These are phyloP conservation scores for Ogataea salicorniae DNA, from an alignment of 805 yeast species.

Conservation along the genomic window DNA sequence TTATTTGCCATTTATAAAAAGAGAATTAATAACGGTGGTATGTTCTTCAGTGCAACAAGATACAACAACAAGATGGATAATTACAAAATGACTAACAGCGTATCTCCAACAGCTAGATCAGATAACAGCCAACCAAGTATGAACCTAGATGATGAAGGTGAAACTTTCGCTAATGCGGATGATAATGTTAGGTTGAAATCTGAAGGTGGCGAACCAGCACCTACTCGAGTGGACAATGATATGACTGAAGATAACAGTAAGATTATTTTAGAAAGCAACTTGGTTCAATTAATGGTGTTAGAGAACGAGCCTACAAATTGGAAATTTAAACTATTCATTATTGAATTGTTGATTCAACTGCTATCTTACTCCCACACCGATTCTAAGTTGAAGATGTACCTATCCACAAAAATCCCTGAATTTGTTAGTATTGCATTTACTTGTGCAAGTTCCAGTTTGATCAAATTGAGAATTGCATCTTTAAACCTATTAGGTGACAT, in stretches of 20 bases:
- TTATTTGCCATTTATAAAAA: slow-evolving; percentile 21
- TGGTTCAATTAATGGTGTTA: slow-evolving; percentile 23
- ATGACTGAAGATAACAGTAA: slow-evolving; percentile 1
- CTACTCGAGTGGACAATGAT: background rate
- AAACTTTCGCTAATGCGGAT: slow-evolving; percentile 13
- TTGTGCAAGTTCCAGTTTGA: slow-evolving; percentile 70
- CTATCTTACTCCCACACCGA: slow-evolving; percentile 37
- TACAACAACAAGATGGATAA: background rate
- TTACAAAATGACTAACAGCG: slow-evolving; percentile 2
- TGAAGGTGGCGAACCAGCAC: background rate
- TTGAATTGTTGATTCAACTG: slow-evolving; percentile 41
- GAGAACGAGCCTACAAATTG: slow-evolving; percentile 54
- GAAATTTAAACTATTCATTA: slow-evolving; percentile 47
- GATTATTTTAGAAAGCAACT: slow-evolving; percentile 3
- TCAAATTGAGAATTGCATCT: slow-evolving; percentile 58
- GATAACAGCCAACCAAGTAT: slow-evolving; percentile 11
- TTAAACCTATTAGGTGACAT: slow-evolving; percentile 60
- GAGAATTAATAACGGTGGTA: slow-evolving; percentile 28
- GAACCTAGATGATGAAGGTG: slow-evolving; percentile 20
- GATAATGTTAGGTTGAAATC: slow-evolving; percentile 19
- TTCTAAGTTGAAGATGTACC: slow-evolving; percentile 32
- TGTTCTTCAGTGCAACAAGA: slow-evolving; percentile 21
- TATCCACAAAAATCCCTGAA: slow-evolving; percentile 50
- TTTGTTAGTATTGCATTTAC: slow-evolving; percentile 73
- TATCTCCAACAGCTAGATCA: slow-evolving; percentile 3